Percentiles rank a stretch among this genome's conserved stretches.
Evolutionary conservation across 805 yeast genomes (phyloP).

Genomic region (Barnettozyma botsteinii): DNA sequence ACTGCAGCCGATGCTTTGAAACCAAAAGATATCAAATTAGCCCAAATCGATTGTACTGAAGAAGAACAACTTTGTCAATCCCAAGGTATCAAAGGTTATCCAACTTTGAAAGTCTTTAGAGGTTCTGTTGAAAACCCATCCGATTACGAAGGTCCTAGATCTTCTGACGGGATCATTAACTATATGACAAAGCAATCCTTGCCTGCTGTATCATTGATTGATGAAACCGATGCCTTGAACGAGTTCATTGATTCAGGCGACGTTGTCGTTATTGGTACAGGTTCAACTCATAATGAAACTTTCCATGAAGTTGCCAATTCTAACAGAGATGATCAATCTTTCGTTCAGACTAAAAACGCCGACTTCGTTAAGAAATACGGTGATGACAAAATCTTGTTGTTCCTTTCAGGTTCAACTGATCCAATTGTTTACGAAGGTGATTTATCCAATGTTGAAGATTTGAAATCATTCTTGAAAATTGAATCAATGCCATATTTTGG

Average conservation of each 20-base stretch:
- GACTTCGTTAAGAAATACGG: conserved; percentile 33
- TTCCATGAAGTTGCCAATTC: conserved; percentile 56
- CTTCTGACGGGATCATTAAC: conserved; percentile 66
- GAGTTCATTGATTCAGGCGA: conserved; percentile 38
- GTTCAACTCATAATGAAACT: conserved; percentile 45
- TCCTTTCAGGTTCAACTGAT: conserved; percentile 27
- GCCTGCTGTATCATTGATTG: conserved; percentile 62
- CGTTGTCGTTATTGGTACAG: conserved; percentile 53
- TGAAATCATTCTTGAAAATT: conserved; percentile 31
- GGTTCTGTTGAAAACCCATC: conserved; percentile 36
- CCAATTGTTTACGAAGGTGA: conserved; percentile 28
- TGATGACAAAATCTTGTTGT: conserved; percentile 26
- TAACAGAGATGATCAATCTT: conserved; percentile 58
- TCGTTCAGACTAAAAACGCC: conserved; percentile 43
- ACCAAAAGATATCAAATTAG: conserved; percentile 60
- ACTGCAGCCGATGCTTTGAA: conserved; percentile 63
- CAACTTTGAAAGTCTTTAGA: conserved; percentile 74
- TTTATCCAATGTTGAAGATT: conserved; percentile 19
- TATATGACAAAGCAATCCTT: conserved; percentile 77
- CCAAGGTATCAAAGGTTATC: conserved; percentile 74
- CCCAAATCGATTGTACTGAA: conserved; percentile 82
- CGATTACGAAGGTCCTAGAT: conserved; percentile 83
- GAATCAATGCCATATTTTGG: conserved; percentile 83
- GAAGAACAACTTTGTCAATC: conserved; percentile 65
- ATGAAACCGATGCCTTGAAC: conserved; percentile 43